Percentiles rank a stretch among this genome's conserved stretches.
Evolutionary conservation across 768 basidiomycete species (phyloP).

Genomic region (Sarcodon sp.): DNA sequence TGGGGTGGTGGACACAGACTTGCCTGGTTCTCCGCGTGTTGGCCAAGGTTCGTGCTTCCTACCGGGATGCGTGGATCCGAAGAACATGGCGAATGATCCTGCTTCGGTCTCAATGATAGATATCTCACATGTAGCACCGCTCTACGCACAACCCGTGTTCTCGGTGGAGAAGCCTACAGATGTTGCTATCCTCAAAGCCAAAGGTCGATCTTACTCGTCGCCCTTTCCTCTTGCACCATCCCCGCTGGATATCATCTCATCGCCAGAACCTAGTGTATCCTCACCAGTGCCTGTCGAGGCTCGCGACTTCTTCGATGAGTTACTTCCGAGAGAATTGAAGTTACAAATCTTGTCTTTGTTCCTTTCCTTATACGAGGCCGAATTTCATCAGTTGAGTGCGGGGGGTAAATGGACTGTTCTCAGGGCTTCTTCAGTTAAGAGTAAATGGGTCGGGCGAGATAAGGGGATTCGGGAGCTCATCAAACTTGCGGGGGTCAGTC

Average conservation of each 20-base stretch:
- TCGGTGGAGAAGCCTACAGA: slow-evolving; percentile 9
- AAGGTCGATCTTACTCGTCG: slow-evolving; percentile 50
- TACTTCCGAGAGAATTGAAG: slow-evolving; percentile 60
- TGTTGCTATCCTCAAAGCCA: slow-evolving; percentile 22
- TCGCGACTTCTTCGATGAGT: slow-evolving; percentile 48
- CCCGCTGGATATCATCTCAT: slow-evolving; percentile 45
- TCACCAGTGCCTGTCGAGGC: slow-evolving; percentile 31
- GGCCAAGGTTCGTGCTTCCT: background rate
- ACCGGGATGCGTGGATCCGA: slow-evolving; percentile 6
- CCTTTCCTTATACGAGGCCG: slow-evolving; percentile 44
- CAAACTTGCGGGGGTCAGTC: slow-evolving; percentile 64
- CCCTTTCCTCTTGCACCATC: slow-evolving; percentile 40
- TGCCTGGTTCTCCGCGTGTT: background rate
- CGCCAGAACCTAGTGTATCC: slow-evolving; percentile 35
- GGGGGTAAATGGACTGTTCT: slow-evolving; percentile 46
- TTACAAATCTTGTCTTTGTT: slow-evolving; percentile 45
- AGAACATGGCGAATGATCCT: background rate
- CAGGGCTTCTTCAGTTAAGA: slow-evolving; percentile 46
- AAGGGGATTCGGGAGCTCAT: slow-evolving; percentile 69
- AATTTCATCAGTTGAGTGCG: slow-evolving; percentile 30
- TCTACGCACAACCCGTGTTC: too few relatives aligned
- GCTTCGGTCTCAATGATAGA: too few relatives aligned
- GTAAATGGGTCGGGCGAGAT: slow-evolving; percentile 66
- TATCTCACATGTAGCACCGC: too few relatives aligned
- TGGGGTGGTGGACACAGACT: background rate